Evolutionary conservation across 2,329 filamentous ascomycete genomes (phyloP).

Genomic region (Ascomycota sp.): DNA sequence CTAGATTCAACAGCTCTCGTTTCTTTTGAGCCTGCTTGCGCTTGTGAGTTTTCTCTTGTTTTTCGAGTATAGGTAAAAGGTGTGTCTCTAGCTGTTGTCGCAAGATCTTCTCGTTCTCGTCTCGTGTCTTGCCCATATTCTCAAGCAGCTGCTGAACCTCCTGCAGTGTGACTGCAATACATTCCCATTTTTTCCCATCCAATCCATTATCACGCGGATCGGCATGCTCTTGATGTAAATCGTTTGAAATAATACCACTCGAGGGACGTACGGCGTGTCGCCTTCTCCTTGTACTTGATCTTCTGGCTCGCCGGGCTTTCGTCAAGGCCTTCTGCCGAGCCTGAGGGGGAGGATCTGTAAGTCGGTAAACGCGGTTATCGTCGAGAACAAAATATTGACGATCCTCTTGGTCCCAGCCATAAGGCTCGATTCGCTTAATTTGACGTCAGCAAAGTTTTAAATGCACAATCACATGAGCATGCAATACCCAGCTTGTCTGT

Average conservation of each 20-base stretch:
- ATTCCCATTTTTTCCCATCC: constrained; percentile 71
- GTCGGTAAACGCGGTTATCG: constrained; percentile 78
- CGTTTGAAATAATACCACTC: too few relatives aligned
- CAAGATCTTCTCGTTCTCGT: constrained; percentile 66
- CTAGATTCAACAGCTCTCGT: constrained; percentile 57
- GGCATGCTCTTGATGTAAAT: too few relatives aligned
- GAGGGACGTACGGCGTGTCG: too few relatives aligned
- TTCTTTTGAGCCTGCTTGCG: constrained; percentile 44
- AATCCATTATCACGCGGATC: constrained; percentile 29
- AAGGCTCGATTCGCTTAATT: constrained; percentile 47
- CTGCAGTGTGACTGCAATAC: constrained; percentile 56
- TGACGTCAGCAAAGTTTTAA: constrained; percentile 4
- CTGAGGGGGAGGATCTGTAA: constrained; percentile 45
- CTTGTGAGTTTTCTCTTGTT: constrained; percentile 53
- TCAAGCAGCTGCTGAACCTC: constrained; percentile 55
- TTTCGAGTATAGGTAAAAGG: constrained; percentile 65
- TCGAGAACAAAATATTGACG: constrained; percentile 78
- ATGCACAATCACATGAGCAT: neutral
- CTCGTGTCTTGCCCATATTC: constrained; percentile 50
- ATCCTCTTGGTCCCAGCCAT: constrained; percentile 75
- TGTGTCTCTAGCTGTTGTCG: constrained; percentile 50
- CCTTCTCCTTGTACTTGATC: neutral
- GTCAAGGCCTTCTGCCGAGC: constrained; percentile 45
- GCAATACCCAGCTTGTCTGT: constrained; percentile 58
- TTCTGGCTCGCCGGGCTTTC: constrained; percentile 29